These are phyloP conservation scores for Microbotryum saponariae DNA, from an alignment of 1,284 basidiomycete species.

Conservation along the genomic window DNA sequence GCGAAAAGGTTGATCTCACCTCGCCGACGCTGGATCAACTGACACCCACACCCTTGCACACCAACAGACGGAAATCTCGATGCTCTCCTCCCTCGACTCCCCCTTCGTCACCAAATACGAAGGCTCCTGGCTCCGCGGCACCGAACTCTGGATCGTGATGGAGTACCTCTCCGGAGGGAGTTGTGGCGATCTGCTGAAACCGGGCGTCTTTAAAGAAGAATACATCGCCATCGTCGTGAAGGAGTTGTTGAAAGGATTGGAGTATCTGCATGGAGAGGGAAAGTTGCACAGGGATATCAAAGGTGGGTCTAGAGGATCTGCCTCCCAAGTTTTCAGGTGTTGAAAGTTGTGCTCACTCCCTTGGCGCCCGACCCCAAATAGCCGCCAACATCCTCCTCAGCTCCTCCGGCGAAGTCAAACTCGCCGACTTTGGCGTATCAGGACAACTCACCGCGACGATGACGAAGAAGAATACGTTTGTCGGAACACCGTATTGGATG, in stretches of 20 bases:
- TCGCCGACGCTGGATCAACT: background rate
- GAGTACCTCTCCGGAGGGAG: constrained; percentile 59
- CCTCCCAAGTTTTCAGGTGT: background rate
- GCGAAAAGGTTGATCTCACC: background rate
- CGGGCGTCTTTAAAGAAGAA: constrained; percentile 92
- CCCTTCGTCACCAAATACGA: constrained; percentile 85
- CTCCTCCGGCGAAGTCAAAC: constrained; percentile 90
- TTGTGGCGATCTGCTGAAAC: constrained; percentile 54
- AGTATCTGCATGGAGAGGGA: constrained; percentile 90
- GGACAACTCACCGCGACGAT: constrained; percentile 74
- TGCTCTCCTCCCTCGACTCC: constrained; percentile 93
- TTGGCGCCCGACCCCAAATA: constrained; percentile 37
- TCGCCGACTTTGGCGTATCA: constrained; percentile 97
- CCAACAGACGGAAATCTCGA: constrained; percentile 68
- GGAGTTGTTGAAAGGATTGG: constrained; percentile 83
- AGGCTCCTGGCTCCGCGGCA: constrained; percentile 25
- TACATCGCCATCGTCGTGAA: constrained; percentile 95
- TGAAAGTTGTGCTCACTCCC: background rate
- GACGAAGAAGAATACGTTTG: constrained; percentile 72
- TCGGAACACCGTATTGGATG: constrained; percentile 80
- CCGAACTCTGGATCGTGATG: constrained; percentile 98
- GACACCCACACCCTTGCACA: background rate
- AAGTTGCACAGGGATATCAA: constrained; percentile 99
- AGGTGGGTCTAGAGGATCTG: constrained; percentile 49
- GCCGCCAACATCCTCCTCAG: constrained; percentile 93